A percentile compares a stretch with the other conserved stretches of the same genome.
phyloP scores from a whole-genome alignment of 805 yeast species.

The Debaryomyces prosopidis region DNA sequence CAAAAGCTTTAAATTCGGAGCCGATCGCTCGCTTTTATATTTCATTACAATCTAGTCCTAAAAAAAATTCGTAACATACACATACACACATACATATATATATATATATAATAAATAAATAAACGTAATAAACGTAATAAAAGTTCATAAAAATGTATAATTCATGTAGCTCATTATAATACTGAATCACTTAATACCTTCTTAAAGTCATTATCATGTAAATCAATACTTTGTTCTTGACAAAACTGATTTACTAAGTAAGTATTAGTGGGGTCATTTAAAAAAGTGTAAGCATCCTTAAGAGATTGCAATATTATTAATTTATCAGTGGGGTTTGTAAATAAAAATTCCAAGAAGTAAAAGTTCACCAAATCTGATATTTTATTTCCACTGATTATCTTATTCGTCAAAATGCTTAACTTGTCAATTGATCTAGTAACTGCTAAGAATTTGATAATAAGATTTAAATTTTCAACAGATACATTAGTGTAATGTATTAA shows the following conservation, averaged over 20 bases:
- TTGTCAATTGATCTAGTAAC: slow-evolving; percentile 18
- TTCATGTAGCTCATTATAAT: slow-evolving; percentile 2
- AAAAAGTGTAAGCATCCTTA: slow-evolving; percentile 19
- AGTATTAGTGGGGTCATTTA: slow-evolving; percentile 25
- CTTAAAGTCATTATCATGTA: neutral
- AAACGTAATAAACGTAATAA: neutral
- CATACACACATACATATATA: too few species aligned
- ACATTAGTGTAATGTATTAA: slow-evolving; percentile 16
- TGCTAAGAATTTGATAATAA: slow-evolving; percentile 27
- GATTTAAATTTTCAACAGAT: slow-evolving; percentile 21
- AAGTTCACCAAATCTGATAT: slow-evolving; percentile 25
- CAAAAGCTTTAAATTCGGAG: too few species aligned
- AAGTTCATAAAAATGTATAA: neutral
- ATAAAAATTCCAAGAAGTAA: slow-evolving; percentile 28
- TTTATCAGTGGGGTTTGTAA: slow-evolving; percentile 19
- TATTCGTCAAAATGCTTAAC: slow-evolving; percentile 27
- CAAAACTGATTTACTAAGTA: slow-evolving; percentile 12
- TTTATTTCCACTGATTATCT: slow-evolving; percentile 18
- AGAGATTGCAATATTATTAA: slow-evolving; percentile 20
- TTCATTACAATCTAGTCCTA: too few species aligned
- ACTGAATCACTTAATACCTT: neutral
- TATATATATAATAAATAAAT: neutral
- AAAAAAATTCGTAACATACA: too few species aligned
- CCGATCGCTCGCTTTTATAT: too few species aligned
- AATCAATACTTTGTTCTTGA: slow-evolving; percentile 1